Base-by-base conservation (phyloP, 148 eudicot genomes). In the Polygonum maritimum region DNA sequence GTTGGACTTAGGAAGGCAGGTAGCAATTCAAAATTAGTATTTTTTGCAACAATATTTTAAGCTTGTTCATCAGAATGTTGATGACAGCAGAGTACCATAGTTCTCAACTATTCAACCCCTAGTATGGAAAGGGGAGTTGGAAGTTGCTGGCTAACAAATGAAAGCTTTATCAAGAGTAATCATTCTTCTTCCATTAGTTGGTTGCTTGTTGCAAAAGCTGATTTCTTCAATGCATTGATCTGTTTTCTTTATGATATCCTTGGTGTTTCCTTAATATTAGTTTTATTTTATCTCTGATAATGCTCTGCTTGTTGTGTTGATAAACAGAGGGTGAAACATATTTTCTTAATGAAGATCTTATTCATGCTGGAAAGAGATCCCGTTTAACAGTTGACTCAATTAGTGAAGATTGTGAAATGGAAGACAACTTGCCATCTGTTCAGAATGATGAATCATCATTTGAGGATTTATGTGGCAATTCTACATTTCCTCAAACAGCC, bases 381-480 rank as follows among this genome's bases (percentile, higher is more conserved):
- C 81, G 91, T 67, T 73, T 83, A 45, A 22, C 80, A 69, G 60
- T 76, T 80, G 91, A 87, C 77, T 89, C 85, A 78, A 76, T 80
- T 60, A 88, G 82, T 72, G 92, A 85, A 58, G 90, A 81, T 70
- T 77, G 83, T 76, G 89, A 84, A 74, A 57, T 81, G 81, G 82
- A 69, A 60, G 88, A 87, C 55, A 84, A 77, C 75, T 54, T 72
- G 74, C 69, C 76, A 67, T 39, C 78, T 62, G 73, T 76, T 71
- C 78, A 76, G 80, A 78, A 78, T 58, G 82, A 79, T 69, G 89
- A 89, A 35, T 77, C 75, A 54, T 74, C 86, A 49, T 95, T 95
- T 85, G 99, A 95, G 72, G 92, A 90, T 80, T 73, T 95, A 39
- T 87, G 91, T 77, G 79, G 81, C 45, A 77, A 87, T 82, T 78